Evolutionary conservation across 2,329 filamentous ascomycete genomes (phyloP), one percentile per base, ranked within the genome.

Genomic region (Epichloe sibirici): DNA sequence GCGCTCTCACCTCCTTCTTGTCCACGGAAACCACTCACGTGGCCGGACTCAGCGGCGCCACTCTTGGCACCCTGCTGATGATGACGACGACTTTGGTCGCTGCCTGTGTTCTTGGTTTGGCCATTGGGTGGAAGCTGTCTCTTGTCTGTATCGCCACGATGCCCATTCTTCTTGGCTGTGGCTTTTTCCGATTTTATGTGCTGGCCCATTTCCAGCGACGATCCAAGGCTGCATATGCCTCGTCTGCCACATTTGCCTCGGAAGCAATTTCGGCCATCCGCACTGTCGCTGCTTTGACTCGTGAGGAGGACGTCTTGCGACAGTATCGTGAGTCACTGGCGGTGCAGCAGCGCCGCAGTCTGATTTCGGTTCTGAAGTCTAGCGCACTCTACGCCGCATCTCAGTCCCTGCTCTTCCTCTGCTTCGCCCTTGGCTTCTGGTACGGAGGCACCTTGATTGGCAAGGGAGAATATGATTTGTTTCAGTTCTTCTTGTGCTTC

Each of bases 201-300:
- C 77, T 94, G 23, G 83, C 88, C 2, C 78, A 82, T 57, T 95
- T 89, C 72, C 86, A 88, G 70, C 77, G 76, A 39, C 85, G 87
- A 25, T 84, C 89, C 1, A 94, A 93, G 73, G 75, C 76, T 58
- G 84, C 88, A 4, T 90, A 97, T 65, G 78, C 88, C 63, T 73
- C 78, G 53, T 91, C 88, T 54, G 91, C 91, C 7, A 85, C 84
- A 52, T 95, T 86, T 64, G 93, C 93, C 11, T 93, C 90, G 46
- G 93, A 98, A 68, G 90, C 90, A 44, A 95, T 94, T 35, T 90
- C 88, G 2, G 87, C 90, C 6, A 96, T 97, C 59, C 86, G 91
- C 49, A 97, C 93, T 2, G 90, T 97, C 9, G 91, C 90, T 4
- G 88, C 89, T 8, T 77, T 98, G 45, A 95, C 90, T 0, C 81